phyloP scores from a whole-genome alignment of 2,329 filamentous ascomycete genomes.

The Penicillium decumbens region DNA sequence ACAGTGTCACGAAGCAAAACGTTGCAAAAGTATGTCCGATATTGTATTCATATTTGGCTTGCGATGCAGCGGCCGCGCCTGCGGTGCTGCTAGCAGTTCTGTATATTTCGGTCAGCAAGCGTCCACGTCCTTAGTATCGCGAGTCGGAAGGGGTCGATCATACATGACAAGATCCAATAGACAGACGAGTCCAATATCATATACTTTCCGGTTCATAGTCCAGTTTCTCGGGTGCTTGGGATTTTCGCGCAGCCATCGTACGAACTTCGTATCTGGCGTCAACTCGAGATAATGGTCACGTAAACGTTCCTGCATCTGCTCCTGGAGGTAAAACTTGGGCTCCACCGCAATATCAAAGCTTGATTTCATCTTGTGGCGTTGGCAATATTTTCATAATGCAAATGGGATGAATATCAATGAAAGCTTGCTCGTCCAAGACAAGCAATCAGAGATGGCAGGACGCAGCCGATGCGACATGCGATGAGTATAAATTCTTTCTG shows the following conservation, averaged over 20 bases:
- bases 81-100: constrained; percentile 36
- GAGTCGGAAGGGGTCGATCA: background rate
- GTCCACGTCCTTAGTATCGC: background rate
- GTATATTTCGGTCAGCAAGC: constrained; percentile 10
- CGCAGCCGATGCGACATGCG: background rate
- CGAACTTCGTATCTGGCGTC: constrained; percentile 28
- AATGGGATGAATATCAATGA: background rate
- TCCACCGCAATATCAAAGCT: constrained; percentile 9
- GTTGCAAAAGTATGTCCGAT: constrained; percentile 25
- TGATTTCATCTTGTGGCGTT: constrained; percentile 11
- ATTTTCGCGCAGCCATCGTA: constrained; percentile 31
- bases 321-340: constrained; percentile 9
- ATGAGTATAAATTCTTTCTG: background rate
- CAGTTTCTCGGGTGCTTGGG: constrained; percentile 33
- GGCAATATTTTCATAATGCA: background rate
- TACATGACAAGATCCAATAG: constrained; percentile 35
- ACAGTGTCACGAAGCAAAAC: constrained; percentile 32
- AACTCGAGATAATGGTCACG: constrained; percentile 26
- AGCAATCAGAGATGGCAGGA: background rate
- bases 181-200: constrained; percentile 28
- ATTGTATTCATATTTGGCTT: constrained; percentile 26
- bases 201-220: constrained; percentile 25
- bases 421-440: background rate
- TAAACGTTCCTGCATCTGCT: constrained; percentile 22
- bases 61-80: constrained; percentile 29